These are phyloP conservation scores for Penicillium sp. DNA, from an alignment of 2,329 filamentous ascomycete species.

Conservation along the genomic window DNA sequence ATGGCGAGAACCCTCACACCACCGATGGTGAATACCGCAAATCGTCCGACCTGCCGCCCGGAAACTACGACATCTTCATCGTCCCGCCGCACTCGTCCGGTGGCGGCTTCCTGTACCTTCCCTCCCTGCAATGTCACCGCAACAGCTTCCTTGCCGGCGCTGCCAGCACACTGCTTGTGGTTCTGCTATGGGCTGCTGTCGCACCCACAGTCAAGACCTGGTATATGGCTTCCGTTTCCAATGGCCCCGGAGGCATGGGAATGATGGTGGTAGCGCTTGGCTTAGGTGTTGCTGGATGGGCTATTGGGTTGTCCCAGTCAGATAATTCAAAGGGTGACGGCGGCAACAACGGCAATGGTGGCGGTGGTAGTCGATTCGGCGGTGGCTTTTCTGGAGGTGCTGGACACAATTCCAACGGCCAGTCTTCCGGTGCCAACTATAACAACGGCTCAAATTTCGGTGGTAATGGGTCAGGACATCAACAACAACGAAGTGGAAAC, in stretches of 20 bases:
- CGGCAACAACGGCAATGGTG: slow-evolving; percentile 35
- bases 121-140: slow-evolving; percentile 79
- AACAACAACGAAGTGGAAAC: slow-evolving; percentile 34
- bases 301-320: slow-evolving; percentile 67
- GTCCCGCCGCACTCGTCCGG: slow-evolving; percentile 91
- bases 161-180: slow-evolving; percentile 72
- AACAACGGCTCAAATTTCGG: slow-evolving; percentile 32
- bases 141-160: slow-evolving; percentile 93
- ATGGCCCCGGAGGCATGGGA: slow-evolving; percentile 70
- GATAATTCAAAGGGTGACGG: slow-evolving; percentile 38
- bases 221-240: slow-evolving; percentile 71
- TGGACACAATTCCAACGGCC: slow-evolving; percentile 23
- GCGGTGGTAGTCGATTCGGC: slow-evolving; percentile 26
- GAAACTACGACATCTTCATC: slow-evolving; percentile 97
- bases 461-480: slow-evolving; percentile 27
- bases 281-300: slow-evolving; percentile 79
- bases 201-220: slow-evolving; percentile 75
- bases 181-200: slow-evolving; percentile 73
- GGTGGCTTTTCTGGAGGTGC: slow-evolving; percentile 26
- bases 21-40: slow-evolving; percentile 56
- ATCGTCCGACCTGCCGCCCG: slow-evolving; percentile 70
- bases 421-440: slow-evolving; percentile 29
- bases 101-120: slow-evolving; percentile 90
- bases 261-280: slow-evolving; percentile 72
- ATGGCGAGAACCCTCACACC: slow-evolving; percentile 76